Percentiles rank a stretch among this genome's conserved stretches.
Evolutionary conservation across 176 grass and related monocot genomes (phyloP).

Genomic region (Raddia guianensis): DNA sequence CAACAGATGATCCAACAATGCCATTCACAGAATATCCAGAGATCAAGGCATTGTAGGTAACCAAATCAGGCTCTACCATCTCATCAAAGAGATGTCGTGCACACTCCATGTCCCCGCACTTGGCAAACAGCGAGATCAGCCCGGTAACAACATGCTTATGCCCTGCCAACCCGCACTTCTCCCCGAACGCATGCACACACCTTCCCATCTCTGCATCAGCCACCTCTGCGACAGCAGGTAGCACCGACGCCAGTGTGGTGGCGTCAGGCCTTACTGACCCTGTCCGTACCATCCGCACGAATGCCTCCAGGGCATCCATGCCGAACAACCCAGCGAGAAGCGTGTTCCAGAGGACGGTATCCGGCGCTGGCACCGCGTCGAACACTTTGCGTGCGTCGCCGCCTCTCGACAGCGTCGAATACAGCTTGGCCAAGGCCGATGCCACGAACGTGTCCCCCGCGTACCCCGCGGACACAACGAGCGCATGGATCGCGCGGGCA

Average conservation of each 20-base stretch:
- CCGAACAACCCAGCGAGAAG: conserved; percentile 60
- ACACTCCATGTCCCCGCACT: conserved; percentile 47
- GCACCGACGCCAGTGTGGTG: conserved; percentile 61
- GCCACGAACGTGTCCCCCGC: conserved; percentile 68
- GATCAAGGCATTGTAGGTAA: conserved; percentile 78
- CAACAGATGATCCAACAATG: conserved; percentile 52
- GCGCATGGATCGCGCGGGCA: conserved; percentile 47
- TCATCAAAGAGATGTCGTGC: conserved; percentile 61
- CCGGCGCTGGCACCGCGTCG: conserved; percentile 57
- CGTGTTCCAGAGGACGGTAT: conserved; percentile 75
- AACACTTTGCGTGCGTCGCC: conserved; percentile 66
- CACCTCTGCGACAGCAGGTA: conserved; percentile 60
- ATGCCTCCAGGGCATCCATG: conserved; percentile 52
- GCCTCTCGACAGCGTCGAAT: conserved; percentile 56
- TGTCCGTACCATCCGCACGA: conserved; percentile 54
- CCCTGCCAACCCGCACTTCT: conserved; percentile 45
- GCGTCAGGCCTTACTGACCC: conserved; percentile 53
- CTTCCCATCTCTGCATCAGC: conserved; percentile 49
- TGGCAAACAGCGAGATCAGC: conserved; percentile 67
- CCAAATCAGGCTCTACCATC: conserved; percentile 57
- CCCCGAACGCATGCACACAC: conserved; percentile 54
- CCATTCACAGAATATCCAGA: conserved; percentile 67
- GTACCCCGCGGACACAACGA: conserved; percentile 47
- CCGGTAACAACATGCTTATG: conserved; percentile 61
- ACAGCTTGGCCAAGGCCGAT: conserved; percentile 65